Evolutionary conservation across 2,329 filamentous ascomycete genomes (phyloP), one percentile per base, ranked within the genome.

Genomic region (Fusarium sp.): DNA sequence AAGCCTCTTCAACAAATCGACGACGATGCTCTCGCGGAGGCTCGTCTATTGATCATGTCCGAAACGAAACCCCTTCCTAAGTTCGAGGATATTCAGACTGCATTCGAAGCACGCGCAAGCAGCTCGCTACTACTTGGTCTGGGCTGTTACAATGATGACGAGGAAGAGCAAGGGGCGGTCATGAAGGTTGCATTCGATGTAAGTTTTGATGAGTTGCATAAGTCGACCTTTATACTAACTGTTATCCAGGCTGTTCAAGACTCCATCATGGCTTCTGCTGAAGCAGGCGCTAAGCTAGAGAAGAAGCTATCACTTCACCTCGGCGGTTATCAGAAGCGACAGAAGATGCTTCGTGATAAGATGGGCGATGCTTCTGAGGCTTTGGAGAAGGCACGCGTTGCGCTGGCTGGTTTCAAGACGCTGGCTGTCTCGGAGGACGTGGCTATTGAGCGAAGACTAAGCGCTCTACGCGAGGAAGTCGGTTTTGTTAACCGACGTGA

Each of bases 261-360:
- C 53, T 87, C 89, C 13, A 93, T 98, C 71, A 88, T 93, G 76
- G 85, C 88, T 6, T 90, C 91, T 0, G 96, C 95, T 6, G 92
- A 96, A 76, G 89, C 92, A 65, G 94, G 93, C 61, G 94, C 94
- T 80, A 97, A 96, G 82, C 86, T 97, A 3, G 95, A 98, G 83
- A 98, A 98, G 89, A 98, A 96, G 83, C 89, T 99, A n/a, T 87
- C 88, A 0, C 87, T 97, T 61, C 92, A 96, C 78, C 90, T 97
- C 6, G 95, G 95, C 30, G 96, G 96, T 20, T 99, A 99, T 83
- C 92, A 95, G 81, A 91, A 95, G 76, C 92, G 96, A 38, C 91
- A 94, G 39, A 95, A 95, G 82, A 91, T 90, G 76, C 88, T 99
- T 32, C 90, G 91, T 28, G 89, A 91, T 69, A 98, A 98, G 85